phyloP scores from a whole-genome alignment of 73 alveolate species.

The Tetrahymena malaccensis region DNA sequence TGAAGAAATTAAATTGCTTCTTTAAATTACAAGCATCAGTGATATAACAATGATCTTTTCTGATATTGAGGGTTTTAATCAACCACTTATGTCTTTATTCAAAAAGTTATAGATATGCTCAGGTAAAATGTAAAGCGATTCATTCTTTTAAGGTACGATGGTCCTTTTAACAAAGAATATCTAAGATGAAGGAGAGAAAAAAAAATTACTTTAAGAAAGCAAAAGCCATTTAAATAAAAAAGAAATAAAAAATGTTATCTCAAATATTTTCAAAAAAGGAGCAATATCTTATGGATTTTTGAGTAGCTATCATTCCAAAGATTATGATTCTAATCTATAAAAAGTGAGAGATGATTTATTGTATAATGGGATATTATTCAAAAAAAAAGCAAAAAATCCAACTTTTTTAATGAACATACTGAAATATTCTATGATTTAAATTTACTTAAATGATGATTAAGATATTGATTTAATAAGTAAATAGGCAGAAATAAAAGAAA shows the following conservation, averaged over 20 bases:
- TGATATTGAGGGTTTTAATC: neutral
- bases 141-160: neutral
- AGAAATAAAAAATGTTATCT: neutral
- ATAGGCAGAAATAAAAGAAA: neutral
- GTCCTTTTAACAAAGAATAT: neutral
- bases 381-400: neutral
- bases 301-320: neutral
- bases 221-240: neutral
- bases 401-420: no score
- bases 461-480: neutral
- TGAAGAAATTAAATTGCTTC: slow-evolving; percentile 1
- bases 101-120: neutral
- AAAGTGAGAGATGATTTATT: neutral
- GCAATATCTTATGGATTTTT: neutral
- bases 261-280: neutral
- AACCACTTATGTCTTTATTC: neutral
- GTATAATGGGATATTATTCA: neutral
- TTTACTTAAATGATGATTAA: neutral
- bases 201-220: neutral
- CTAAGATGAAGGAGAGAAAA: neutral
- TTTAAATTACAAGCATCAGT: neutral
- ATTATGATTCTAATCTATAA: neutral
- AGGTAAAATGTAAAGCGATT: neutral
- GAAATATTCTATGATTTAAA: neutral
- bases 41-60: neutral